A percentile compares a stretch with the other conserved stretches of the same genome.
Evolutionary conservation across 768 basidiomycete genomes (phyloP).

Genomic region (Hortiboletus campestris): DNA sequence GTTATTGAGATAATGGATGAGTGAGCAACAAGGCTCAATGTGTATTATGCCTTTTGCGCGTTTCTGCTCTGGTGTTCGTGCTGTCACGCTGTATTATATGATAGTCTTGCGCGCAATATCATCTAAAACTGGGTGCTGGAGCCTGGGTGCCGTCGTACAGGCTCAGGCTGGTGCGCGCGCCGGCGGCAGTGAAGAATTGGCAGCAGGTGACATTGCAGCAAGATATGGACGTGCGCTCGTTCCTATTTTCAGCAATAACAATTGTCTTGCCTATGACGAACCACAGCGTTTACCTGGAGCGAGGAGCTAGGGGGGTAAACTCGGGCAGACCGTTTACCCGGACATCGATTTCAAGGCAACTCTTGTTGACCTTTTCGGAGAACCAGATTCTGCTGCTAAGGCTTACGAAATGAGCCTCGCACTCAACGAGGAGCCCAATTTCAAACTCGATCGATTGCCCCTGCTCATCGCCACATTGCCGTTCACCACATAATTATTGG

Average conservation of each 20-base stretch:
- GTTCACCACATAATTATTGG: constrained; percentile 20
- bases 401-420: constrained; percentile 31
- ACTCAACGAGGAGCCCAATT: constrained; percentile 24
- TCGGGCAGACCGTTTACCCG: constrained; percentile 30
- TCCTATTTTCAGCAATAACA: constrained; percentile 31
- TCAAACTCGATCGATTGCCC: constrained; percentile 27
- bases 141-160: too few relatives aligned
- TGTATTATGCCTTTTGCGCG: neutral
- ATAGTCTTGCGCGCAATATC: neutral
- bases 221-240: constrained; percentile 30
- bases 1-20: constrained; percentile 35
- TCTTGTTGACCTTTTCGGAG: constrained; percentile 29
- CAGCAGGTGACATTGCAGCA: constrained; percentile 22
- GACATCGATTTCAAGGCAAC: constrained; percentile 22
- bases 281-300: constrained; percentile 32
- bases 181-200: constrained; percentile 2
- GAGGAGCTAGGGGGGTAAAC: constrained; percentile 27
- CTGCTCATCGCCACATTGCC: constrained; percentile 19
- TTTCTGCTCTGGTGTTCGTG: neutral
- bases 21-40: constrained; percentile 6
- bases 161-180: constrained; percentile 15
- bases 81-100: neutral
- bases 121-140: neutral
- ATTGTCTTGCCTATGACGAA: constrained; percentile 32
- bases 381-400: constrained; percentile 22